These are phyloP conservation scores for Aspergillus kassunensis DNA, from an alignment of 495 filamentous ascomycete genomes.

Conservation along the genomic window DNA sequence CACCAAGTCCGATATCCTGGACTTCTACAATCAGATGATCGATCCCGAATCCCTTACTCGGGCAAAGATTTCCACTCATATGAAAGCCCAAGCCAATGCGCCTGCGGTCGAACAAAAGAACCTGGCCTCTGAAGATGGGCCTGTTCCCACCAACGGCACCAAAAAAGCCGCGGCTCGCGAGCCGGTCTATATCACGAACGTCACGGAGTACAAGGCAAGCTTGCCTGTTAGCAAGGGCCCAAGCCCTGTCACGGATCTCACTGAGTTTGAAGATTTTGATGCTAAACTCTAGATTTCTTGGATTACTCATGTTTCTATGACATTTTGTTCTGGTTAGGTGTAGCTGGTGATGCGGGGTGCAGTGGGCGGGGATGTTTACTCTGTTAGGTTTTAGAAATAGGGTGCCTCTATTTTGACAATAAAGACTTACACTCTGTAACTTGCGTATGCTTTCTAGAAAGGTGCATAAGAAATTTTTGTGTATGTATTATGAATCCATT, in stretches of 20 bases:
- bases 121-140: slow-evolving; percentile 18
- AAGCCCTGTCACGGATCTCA: slow-evolving; percentile 66
- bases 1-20: slow-evolving; percentile 71
- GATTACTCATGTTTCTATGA: background rate
- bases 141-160: slow-evolving; percentile 32
- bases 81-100: slow-evolving; percentile 65
- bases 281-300: slow-evolving; percentile 58
- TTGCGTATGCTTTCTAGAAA: no score
- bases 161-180: slow-evolving; percentile 15
- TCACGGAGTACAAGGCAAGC: slow-evolving; percentile 70
- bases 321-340: slow-evolving; percentile 1
- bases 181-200: slow-evolving; percentile 61
- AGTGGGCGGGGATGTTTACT: background rate
- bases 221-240: slow-evolving; percentile 66
- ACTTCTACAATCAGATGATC: slow-evolving; percentile 77
- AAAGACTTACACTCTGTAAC: no score
- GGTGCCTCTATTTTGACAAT: no score
- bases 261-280: slow-evolving; percentile 76
- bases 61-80: slow-evolving; percentile 77
- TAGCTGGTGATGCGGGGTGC: background rate
- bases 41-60: slow-evolving; percentile 66
- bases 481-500: no score
- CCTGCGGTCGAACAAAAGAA: slow-evolving; percentile 36
- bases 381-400: background rate
- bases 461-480: no score